Evolutionary conservation across 768 basidiomycete species (phyloP).

Genomic region (Phlebiopsis gigantea): DNA sequence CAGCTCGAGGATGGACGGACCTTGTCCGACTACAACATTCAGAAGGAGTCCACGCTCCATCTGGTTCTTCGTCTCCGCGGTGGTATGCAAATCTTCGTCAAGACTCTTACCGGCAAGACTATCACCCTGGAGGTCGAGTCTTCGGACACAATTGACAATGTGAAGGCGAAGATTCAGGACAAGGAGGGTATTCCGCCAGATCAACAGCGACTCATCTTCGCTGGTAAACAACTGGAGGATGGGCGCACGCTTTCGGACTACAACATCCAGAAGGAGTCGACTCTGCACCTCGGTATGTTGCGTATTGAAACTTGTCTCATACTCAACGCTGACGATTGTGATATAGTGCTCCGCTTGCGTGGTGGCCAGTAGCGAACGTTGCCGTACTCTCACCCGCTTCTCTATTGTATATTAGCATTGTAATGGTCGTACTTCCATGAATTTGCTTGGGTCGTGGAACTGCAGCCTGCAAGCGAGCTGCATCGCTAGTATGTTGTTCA

Average conservation of each 20-base stretch:
- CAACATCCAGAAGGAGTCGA: constrained; percentile 82
- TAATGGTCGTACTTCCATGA: too few relatives aligned
- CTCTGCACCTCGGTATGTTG: constrained; percentile 46
- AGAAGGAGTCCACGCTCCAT: constrained; percentile 83
- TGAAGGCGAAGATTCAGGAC: constrained; percentile 78
- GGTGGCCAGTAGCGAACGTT: constrained; percentile 48
- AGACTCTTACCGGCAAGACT: constrained; percentile 86
- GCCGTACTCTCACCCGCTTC: too few relatives aligned
- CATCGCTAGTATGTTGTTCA: too few relatives aligned
- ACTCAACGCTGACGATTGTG: neutral
- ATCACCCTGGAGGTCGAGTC: constrained; percentile 93
- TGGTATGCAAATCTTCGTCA: constrained; percentile 90
- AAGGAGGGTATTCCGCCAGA: constrained; percentile 83
- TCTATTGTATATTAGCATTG: too few relatives aligned
- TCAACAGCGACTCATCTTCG: constrained; percentile 88
- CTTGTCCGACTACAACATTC: constrained; percentile 86
- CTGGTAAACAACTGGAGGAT: constrained; percentile 92
- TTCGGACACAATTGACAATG: constrained; percentile 90
- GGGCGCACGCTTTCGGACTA: constrained; percentile 82
- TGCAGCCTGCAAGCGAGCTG: too few relatives aligned
- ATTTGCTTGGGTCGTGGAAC: too few relatives aligned
- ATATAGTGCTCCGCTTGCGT: constrained; percentile 66
- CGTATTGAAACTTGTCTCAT: neutral
- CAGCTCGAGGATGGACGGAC: constrained; percentile 91
- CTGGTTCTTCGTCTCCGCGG: constrained; percentile 83